Evolutionary conservation across 306 rosid genomes (phyloP).

Genomic region (Cicer judaicum): DNA sequence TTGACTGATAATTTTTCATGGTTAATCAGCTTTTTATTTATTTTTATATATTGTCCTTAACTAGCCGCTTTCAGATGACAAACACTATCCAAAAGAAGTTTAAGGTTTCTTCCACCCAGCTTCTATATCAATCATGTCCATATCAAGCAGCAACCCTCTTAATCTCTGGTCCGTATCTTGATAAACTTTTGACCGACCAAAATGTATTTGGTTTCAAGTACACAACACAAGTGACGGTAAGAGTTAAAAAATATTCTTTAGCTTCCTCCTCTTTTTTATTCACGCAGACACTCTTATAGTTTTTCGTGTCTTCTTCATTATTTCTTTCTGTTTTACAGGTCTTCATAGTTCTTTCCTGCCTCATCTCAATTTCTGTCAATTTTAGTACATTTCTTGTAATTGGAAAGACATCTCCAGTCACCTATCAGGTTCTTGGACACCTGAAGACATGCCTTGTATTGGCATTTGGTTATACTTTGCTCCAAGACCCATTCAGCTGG

Average conservation of each 20-base stretch:
- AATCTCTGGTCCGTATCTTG: slow-evolving; percentile 86
- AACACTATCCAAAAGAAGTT: slow-evolving; percentile 94
- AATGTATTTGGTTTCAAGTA: slow-evolving; percentile 87
- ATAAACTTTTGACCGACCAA: slow-evolving; percentile 70
- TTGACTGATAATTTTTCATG: slow-evolving; percentile 4
- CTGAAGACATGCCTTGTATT: slow-evolving; percentile 92
- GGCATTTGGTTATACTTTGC: slow-evolving; percentile 86
- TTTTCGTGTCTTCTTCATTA: slow-evolving; percentile 13
- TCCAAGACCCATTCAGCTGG: slow-evolving; percentile 92
- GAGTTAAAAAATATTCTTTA: slow-evolving; percentile 42
- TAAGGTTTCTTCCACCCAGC: slow-evolving; percentile 98
- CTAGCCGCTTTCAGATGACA: slow-evolving; percentile 79
- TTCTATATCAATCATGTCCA: slow-evolving; percentile 90
- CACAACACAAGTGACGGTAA: slow-evolving; percentile 93
- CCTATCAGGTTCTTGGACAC: slow-evolving; percentile 98
- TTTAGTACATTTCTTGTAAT: slow-evolving; percentile 95
- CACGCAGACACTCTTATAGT: neutral
- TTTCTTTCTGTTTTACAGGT: slow-evolving; percentile 56
- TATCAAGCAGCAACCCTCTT: slow-evolving; percentile 86
- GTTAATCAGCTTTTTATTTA: neutral
- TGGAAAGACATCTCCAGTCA: slow-evolving; percentile 96
- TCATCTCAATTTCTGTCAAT: slow-evolving; percentile 92
- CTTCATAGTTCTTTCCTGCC: slow-evolving; percentile 86
- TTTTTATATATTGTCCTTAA: slow-evolving; percentile 59
- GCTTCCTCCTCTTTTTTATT: neutral